phyloP scores from a whole-genome alignment of 371 early-diverging fungal species.

The Cokeromyces recurvatus region DNA sequence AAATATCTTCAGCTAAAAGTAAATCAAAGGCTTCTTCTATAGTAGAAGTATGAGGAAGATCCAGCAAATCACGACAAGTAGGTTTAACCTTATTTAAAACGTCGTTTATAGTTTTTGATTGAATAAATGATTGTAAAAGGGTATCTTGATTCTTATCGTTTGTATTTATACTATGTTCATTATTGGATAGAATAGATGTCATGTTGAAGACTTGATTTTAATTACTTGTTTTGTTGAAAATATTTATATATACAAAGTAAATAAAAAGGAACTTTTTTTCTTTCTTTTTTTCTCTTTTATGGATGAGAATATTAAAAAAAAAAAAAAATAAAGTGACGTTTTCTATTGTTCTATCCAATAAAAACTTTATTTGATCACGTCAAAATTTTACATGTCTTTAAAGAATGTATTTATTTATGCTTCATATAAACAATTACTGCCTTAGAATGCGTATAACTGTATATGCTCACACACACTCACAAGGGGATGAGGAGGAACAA shows the following conservation, averaged over 20 bases:
- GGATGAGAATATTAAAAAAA: background rate
- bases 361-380: background rate
- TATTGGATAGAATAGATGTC: slow-evolving; percentile 11
- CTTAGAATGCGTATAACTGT: no score
- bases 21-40: slow-evolving; percentile 59
- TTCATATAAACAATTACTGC: no score
- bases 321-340: background rate
- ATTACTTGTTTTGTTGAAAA: no score
- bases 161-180: background rate
- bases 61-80: slow-evolving; percentile 35
- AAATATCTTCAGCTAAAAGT: slow-evolving; percentile 47
- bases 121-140: slow-evolving; percentile 33
- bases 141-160: slow-evolving; percentile 1
- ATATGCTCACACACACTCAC: no score
- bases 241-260: no score
- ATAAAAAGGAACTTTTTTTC: no score
- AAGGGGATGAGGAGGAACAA: no score
- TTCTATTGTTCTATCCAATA: background rate
- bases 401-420: background rate
- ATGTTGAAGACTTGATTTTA: slow-evolving; percentile 40
- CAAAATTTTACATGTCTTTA: background rate
- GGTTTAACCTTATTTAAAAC: slow-evolving; percentile 40
- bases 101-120: slow-evolving; percentile 43
- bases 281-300: no score
- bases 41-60: slow-evolving; percentile 49